A percentile compares a stretch with the other conserved stretches of the same genome.
Conservation (phyloP, 768 basidiomycete genomes). For the Rubroboletus pulcherrimus region DNA sequence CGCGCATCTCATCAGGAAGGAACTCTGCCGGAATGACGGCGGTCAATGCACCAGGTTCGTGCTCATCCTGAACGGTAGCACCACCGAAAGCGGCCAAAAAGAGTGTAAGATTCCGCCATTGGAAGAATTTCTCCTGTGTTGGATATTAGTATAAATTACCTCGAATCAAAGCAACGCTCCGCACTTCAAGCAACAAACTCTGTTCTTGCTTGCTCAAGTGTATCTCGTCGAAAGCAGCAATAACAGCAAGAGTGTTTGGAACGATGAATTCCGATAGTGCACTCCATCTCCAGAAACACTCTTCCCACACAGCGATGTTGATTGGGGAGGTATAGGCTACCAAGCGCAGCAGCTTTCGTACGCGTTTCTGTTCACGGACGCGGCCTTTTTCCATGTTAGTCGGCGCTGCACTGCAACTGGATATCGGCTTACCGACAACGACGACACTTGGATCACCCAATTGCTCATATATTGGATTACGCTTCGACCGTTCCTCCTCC, state of each 20-base stretch:
- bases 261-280: constrained; percentile 57
- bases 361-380: constrained; percentile 74
- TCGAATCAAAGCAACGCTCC: not conserved
- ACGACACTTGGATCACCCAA: constrained; percentile 72
- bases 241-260: constrained; percentile 33
- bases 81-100: constrained; percentile 76
- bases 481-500: constrained; percentile 62
- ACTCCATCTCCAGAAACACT: constrained; percentile 76
- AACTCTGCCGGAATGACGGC: constrained; percentile 51
- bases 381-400: constrained; percentile 48
- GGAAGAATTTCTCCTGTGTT: constrained; percentile 62
- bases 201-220: constrained; percentile 37
- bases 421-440: constrained; percentile 55
- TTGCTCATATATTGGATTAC: constrained; percentile 73
- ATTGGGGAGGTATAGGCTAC: constrained; percentile 60
- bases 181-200: constrained; percentile 38
- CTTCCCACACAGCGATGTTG: constrained; percentile 80
- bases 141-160: constrained; percentile 3
- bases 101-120: constrained; percentile 84
- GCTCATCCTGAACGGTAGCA: constrained; percentile 52
- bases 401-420: not conserved
- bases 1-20: constrained; percentile 73
- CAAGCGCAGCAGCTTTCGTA: constrained; percentile 64
- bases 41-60: constrained; percentile 47
- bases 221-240: constrained; percentile 34